Evolutionary conservation across 1,284 basidiomycete genomes (phyloP).

Genomic region (Ustilago tritici): DNA sequence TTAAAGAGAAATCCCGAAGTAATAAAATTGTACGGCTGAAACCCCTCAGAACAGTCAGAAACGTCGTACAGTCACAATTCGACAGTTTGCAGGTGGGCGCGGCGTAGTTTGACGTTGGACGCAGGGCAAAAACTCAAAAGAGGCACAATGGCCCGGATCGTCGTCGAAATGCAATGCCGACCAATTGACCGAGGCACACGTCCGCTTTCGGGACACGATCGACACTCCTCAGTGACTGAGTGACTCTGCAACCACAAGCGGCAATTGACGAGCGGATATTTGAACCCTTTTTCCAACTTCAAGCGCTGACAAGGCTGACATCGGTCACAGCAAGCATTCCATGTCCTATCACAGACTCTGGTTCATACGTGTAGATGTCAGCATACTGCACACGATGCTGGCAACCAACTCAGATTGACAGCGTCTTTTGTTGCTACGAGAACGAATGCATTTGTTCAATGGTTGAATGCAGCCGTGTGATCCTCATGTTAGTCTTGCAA

Average conservation of each 20-base stretch:
- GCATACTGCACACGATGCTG: neutral
- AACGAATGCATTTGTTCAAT: neutral
- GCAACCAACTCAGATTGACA: neutral
- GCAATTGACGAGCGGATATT: neutral
- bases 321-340: neutral
- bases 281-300: neutral
- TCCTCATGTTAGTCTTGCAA: neutral
- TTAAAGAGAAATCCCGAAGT: slow-evolving; percentile 9
- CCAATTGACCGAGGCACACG: slow-evolving; percentile 24
- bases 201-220: neutral
- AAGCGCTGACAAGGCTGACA: neutral
- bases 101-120: slow-evolving; percentile 19
- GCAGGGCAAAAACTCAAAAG: neutral
- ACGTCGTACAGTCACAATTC: neutral
- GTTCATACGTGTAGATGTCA: neutral
- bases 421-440: neutral
- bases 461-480: too few relatives aligned
- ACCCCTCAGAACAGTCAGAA: neutral
- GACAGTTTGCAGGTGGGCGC: slow-evolving; percentile 4
- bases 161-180: slow-evolving; percentile 31
- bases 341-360: neutral
- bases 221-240: neutral
- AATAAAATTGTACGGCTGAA: neutral
- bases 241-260: neutral
- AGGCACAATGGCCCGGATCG: neutral